Evolutionary conservation across 1,284 basidiomycete genomes (phyloP), one percentile per base, ranked within the genome.

Genomic region (Agaricales sp.): DNA sequence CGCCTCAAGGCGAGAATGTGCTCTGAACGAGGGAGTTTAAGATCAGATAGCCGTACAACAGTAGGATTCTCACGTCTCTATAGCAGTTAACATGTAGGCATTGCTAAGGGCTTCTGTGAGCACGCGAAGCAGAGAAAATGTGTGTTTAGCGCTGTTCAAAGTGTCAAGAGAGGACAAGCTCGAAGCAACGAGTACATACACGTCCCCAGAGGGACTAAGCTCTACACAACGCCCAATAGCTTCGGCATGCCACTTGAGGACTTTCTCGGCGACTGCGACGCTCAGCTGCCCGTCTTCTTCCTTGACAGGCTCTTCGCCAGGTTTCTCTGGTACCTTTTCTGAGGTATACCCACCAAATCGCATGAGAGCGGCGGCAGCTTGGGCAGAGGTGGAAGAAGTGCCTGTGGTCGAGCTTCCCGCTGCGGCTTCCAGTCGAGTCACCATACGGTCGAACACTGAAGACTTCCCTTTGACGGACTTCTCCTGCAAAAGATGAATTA

Each of bases 171-270:
- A 54, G 51, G 51, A 51, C 6, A 25, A 43, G 38, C 26, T 21
- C 16, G 47, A 39, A 16, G 19, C 37, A 1, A 13, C 38, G 51
- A 12, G 45, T 1, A 71, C 88, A 67, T 59, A 95, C 89, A 94
- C 81, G 57, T 98, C 94, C 45, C 76, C 79, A 2, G 78, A 59
- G 2, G 81, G 66, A 58, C 83, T 92, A 22, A 98, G 70, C 64
- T 96, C 93, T 4, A 94, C 87, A 55, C 91, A 92, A 54, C 94
- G 72, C 2, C 94, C 93, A 25, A 95, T 82, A 2, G 92, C 87
- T 63, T 97, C 94, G 1, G 94, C 93, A 65, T 98, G 94, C 92
- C 93, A 96, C 62, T 83, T 90, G 16, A 97, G 68, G 81, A 97
- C 92, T 56, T 77, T 83, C 68, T 95, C 91, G 1, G 90, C 89